phyloP scores from a whole-genome alignment of 331 rosid genomes.

The Pyracantha coccinea region DNA sequence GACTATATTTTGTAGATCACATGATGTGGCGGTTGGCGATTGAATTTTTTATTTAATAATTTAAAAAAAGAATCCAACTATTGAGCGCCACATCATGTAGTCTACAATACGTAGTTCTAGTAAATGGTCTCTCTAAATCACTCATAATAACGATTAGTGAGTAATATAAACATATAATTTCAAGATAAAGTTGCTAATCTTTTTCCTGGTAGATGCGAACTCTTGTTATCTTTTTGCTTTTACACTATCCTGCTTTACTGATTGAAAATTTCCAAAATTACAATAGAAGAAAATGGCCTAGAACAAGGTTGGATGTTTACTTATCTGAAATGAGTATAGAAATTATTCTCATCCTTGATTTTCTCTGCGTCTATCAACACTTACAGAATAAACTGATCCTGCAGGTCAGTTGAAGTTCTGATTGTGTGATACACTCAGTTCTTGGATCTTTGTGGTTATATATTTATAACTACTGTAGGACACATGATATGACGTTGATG shows the following conservation, averaged over 20 bases:
- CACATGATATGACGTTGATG: background rate
- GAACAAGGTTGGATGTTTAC: background rate
- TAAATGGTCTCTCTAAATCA: too few relatives aligned
- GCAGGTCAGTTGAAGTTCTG: background rate
- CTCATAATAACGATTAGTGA: background rate
- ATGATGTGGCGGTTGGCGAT: too few relatives aligned
- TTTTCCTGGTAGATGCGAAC: too few relatives aligned
- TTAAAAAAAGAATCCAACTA: too few relatives aligned
- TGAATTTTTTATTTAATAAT: too few relatives aligned
- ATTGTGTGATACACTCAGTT: background rate
- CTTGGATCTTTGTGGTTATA: background rate
- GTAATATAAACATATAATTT: background rate
- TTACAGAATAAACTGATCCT: background rate
- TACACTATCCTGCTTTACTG: too few relatives aligned
- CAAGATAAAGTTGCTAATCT: background rate
- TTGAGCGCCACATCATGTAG: too few relatives aligned
- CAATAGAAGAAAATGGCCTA: conserved; percentile 7
- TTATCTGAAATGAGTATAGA: background rate
- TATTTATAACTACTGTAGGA: background rate
- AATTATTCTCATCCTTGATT: too few relatives aligned
- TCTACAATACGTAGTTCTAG: too few relatives aligned
- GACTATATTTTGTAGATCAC: too few relatives aligned
- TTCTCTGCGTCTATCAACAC: too few relatives aligned
- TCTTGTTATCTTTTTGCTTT: too few relatives aligned
- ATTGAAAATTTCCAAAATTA: background rate